Conservation (phyloP, 768 basidiomycete genomes). For the Erythrobasidium yunnanense region DNA sequence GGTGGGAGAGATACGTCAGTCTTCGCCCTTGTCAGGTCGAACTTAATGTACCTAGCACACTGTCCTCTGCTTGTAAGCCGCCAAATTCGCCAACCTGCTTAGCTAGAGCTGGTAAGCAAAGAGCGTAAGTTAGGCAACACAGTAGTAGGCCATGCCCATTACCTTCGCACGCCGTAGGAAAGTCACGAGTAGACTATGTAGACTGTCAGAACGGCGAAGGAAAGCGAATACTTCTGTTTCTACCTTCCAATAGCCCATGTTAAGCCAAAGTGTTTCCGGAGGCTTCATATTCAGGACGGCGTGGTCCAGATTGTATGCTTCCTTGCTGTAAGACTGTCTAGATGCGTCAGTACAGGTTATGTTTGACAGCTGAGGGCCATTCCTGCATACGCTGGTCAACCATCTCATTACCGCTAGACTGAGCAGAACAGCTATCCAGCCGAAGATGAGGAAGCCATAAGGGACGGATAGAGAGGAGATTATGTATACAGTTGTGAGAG, state of each 20-base stretch:
- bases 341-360: no score
- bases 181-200: constrained; percentile 46
- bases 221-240: constrained; percentile 23
- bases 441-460: no score
- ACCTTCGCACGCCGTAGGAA: constrained; percentile 58
- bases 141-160: neutral
- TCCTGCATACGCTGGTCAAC: no score
- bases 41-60: constrained; percentile 49
- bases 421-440: no score
- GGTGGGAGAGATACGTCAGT: neutral
- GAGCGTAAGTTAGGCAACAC: no score
- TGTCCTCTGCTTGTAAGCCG: constrained; percentile 44
- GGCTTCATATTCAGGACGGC: constrained; percentile 47
- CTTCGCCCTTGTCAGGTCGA: constrained; percentile 5
- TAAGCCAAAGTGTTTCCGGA: constrained; percentile 58
- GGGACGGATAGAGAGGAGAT: no score
- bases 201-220: neutral
- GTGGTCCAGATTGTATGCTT: constrained; percentile 56
- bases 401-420: no score
- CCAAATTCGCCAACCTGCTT: constrained; percentile 48
- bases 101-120: constrained; percentile 48
- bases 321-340: constrained; percentile 31
- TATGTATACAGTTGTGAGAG: no score
- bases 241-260: constrained; percentile 63
- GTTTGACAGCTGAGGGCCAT: no score